phyloP scores from a whole-genome alignment of 805 yeast genomes.

The Metschnikowia anglica region DNA sequence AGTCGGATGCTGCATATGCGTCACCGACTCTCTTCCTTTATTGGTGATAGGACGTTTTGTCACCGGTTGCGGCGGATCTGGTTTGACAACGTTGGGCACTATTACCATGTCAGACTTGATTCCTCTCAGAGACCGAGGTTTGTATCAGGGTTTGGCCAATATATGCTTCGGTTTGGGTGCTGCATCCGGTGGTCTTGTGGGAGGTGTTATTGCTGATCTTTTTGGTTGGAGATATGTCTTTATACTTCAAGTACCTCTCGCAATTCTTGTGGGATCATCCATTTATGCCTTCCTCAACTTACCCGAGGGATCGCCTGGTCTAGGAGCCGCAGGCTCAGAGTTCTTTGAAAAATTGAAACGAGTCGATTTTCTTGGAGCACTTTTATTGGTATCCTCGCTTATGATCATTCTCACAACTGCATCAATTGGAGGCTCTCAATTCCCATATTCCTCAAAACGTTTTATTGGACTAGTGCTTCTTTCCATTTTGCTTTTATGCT shows the following conservation, averaged over 20 bases:
- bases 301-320: slow-evolving; percentile 57
- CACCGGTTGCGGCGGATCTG: slow-evolving; percentile 92
- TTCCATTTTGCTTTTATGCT: slow-evolving; percentile 35
- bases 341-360: slow-evolving; percentile 50
- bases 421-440: slow-evolving; percentile 61
- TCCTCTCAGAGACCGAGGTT: slow-evolving; percentile 72
- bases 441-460: slow-evolving; percentile 45
- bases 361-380: slow-evolving; percentile 32
- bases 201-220: slow-evolving; percentile 55
- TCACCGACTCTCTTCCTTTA: slow-evolving; percentile 45
- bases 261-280: slow-evolving; percentile 42
- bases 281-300: slow-evolving; percentile 40
- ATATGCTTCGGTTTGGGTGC: slow-evolving; percentile 72
- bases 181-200: slow-evolving; percentile 44
- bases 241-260: slow-evolving; percentile 41
- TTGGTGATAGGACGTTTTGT: slow-evolving; percentile 64
- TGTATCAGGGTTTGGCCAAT: slow-evolving; percentile 81
- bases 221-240: slow-evolving; percentile 53
- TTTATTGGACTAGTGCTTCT: slow-evolving; percentile 35
- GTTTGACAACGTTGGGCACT: slow-evolving; percentile 71
- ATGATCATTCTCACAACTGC: slow-evolving; percentile 62
- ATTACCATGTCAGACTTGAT: slow-evolving; percentile 76
- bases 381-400: slow-evolving; percentile 55
- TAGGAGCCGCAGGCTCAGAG: slow-evolving; percentile 49
- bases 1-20: slow-evolving; percentile 56